A percentile compares a stretch with the other conserved stretches of the same genome.
These are phyloP conservation scores for Letharia lupina DNA, from an alignment of 495 filamentous ascomycete species.

Conservation along the genomic window DNA sequence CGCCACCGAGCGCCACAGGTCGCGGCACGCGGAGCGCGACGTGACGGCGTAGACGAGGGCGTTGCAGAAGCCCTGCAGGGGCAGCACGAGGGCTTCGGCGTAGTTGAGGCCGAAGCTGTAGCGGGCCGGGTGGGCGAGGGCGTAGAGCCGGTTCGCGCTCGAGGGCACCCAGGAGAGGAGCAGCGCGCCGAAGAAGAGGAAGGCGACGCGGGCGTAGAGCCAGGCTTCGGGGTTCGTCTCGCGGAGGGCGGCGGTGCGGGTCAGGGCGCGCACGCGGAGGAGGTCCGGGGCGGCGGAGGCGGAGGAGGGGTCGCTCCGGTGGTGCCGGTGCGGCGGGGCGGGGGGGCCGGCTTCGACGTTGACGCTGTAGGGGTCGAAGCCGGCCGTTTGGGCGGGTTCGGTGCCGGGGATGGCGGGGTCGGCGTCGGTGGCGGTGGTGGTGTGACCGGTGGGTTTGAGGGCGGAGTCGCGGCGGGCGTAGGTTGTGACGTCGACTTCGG, in stretches of 20 bases:
- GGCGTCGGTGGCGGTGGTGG: neutral
- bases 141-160: slow-evolving; percentile 68
- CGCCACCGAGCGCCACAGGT: slow-evolving; percentile 13
- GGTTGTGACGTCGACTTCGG: slow-evolving; percentile 45
- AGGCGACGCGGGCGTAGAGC: slow-evolving; percentile 74
- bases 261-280: slow-evolving; percentile 19
- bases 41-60: slow-evolving; percentile 69
- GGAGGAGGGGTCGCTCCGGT: neutral
- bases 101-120: slow-evolving; percentile 56
- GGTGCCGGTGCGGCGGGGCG: neutral
- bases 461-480: slow-evolving; percentile 26
- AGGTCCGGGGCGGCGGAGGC: slow-evolving; percentile 16
- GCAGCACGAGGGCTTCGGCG: slow-evolving; percentile 64
- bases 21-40: slow-evolving; percentile 31
- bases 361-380: slow-evolving; percentile 19
- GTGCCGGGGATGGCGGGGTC: slow-evolving; percentile 4
- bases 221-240: slow-evolving; percentile 45
- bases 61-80: slow-evolving; percentile 85
- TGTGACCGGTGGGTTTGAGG: neutral
- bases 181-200: slow-evolving; percentile 78
- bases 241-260: slow-evolving; percentile 24
- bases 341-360: slow-evolving; percentile 20
- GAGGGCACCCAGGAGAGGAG: slow-evolving; percentile 81
- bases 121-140: slow-evolving; percentile 46
- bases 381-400: neutral